phyloP scores from a whole-genome alignment of 805 yeast species.

The Candida golubevii region DNA sequence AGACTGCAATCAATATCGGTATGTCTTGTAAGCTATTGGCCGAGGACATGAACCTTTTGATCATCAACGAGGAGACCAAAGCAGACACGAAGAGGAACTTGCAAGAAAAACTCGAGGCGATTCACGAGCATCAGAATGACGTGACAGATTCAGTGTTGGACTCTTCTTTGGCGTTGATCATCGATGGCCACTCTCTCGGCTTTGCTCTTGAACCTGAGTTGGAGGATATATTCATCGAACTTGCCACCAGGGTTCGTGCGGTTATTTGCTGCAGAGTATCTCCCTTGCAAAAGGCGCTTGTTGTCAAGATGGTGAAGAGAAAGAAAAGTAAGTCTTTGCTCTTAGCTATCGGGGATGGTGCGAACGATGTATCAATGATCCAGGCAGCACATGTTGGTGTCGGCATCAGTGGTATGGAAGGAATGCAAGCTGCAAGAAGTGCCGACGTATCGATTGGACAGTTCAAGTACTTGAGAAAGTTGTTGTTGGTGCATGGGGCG shows the following conservation, averaged over 20 bases:
- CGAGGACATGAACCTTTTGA: slow-evolving; percentile 92
- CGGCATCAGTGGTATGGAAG: slow-evolving; percentile 99
- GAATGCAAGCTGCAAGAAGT: slow-evolving; percentile 98
- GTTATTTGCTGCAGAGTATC: slow-evolving; percentile 98
- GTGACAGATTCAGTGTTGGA: slow-evolving; percentile 52
- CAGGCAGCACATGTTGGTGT: slow-evolving; percentile 99
- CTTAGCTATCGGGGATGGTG: slow-evolving; percentile 97
- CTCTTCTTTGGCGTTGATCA: slow-evolving; percentile 80
- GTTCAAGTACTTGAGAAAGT: slow-evolving; percentile 77
- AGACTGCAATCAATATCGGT: slow-evolving; percentile 97
- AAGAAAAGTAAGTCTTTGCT: slow-evolving; percentile 66
- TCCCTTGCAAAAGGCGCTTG: slow-evolving; percentile 94
- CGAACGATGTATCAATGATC: slow-evolving; percentile 98
- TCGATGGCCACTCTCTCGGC: slow-evolving; percentile 89
- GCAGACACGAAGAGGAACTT: slow-evolving; percentile 75
- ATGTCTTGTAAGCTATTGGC: slow-evolving; percentile 93
- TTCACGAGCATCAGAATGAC: slow-evolving; percentile 61
- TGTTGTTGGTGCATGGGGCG: slow-evolving; percentile 89
- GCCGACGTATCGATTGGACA: slow-evolving; percentile 98
- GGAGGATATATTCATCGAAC: slow-evolving; percentile 70
- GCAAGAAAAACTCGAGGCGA: slow-evolving; percentile 68
- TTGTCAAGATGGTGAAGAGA: slow-evolving; percentile 88
- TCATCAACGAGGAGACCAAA: slow-evolving; percentile 80
- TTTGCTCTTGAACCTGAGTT: slow-evolving; percentile 80
- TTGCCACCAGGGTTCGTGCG: slow-evolving; percentile 87